These are phyloP conservation scores for Didymosphaeria variabile DNA, from an alignment of 2,329 filamentous ascomycete species.

Conservation along the genomic window DNA sequence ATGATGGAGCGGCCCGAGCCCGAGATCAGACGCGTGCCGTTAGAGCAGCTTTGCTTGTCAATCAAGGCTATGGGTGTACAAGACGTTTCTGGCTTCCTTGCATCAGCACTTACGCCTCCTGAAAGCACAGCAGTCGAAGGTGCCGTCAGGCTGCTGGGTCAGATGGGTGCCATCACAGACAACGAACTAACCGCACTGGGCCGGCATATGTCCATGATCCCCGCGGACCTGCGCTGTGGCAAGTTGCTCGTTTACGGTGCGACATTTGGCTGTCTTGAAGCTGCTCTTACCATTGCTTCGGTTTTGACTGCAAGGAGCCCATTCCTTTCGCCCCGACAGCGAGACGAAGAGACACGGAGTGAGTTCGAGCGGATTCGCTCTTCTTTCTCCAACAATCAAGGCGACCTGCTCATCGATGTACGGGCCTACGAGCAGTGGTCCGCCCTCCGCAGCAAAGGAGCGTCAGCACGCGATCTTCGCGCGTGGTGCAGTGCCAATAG, in stretches of 20 bases:
- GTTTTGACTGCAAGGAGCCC: constrained; percentile 91
- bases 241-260: constrained; percentile 96
- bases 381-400: constrained; percentile 78
- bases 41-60: constrained; percentile 93
- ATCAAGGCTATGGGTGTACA: constrained; percentile 93
- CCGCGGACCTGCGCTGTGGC: constrained; percentile 88
- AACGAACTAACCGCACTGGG: constrained; percentile 89
- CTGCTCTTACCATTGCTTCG: constrained; percentile 86
- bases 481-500: constrained; percentile 87
- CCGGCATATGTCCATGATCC: constrained; percentile 92
- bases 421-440: constrained; percentile 86
- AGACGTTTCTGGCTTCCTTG: constrained; percentile 82
- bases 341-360: constrained; percentile 84
- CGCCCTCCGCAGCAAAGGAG: constrained; percentile 65
- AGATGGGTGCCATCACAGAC: constrained; percentile 89
- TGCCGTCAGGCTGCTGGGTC: constrained; percentile 77
- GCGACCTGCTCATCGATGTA: constrained; percentile 88
- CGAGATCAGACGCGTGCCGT: constrained; percentile 89
- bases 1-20: constrained; percentile 94
- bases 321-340: constrained; percentile 83
- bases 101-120: constrained; percentile 87
- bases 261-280: constrained; percentile 90
- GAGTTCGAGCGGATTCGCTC: constrained; percentile 80
- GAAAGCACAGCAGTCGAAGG: constrained; percentile 85
- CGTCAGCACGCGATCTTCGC: constrained; percentile 69